Base-by-base conservation (phyloP, 2,329 filamentous ascomycete genomes). In the Cladosporium sphaerospermum region DNA sequence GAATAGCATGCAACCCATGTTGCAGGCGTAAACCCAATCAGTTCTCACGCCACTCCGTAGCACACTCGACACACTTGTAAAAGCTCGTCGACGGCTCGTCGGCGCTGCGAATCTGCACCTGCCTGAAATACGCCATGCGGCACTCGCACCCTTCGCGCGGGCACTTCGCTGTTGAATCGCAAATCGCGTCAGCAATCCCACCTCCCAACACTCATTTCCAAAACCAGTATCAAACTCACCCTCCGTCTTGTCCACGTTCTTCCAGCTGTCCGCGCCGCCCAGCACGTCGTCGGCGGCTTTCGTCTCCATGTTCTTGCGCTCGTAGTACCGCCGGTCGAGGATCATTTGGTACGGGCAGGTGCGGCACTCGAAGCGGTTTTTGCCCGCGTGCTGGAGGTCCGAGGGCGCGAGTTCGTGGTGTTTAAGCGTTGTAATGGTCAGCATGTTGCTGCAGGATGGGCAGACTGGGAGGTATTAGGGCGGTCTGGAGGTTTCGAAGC, bases 31-130 rank as follows among this genome's bases (percentile, higher is more conserved):
- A 28, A 28, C 23, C 23, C 23, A 3, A 45, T 64, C 59, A 70
- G 51, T 68, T 68, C 58, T 75, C 73, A 39, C 73, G 66, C 73
- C 73, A 76, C 53, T 75, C 70, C 45, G 70, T 68, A 5, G 63
- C 65, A 56, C 73, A 76, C 57, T 70, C 68, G 16, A 69, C 70
- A 57, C 73, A 76, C 66, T 90, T 93, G 74, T 86, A 95, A 73
- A 97, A 97, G 56, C 84, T 92, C 61, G 93, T 99, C 88, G 96
- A 96, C 56, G 93, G 93, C 78, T 99, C 93, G 74, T 99, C 93
- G 49, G 93, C 93, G 77, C 89, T 95, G 62, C 93, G 84, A 73
- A 97, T 97, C 79, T 99, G 93, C 62, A 97, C 84, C 77, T 96
- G 89, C 76, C 91, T 95, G 76, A 92, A 97, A 59, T 91, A 95